phyloP scores from a whole-genome alignment of 2,329 filamentous ascomycete species.

The Pseudogymnoascus sp. region DNA sequence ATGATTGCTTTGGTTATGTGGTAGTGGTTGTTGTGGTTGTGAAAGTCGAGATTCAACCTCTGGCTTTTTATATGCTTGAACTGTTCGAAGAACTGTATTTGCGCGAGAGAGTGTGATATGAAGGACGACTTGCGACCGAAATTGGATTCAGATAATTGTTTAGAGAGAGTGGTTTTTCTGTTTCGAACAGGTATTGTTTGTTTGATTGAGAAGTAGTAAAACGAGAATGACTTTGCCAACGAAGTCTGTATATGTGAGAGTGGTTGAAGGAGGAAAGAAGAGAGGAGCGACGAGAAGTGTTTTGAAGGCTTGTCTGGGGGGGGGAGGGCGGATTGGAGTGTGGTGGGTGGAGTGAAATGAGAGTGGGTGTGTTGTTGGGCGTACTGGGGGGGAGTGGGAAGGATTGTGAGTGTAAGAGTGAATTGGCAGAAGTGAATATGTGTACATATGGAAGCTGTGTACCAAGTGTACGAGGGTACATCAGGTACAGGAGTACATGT shows the following conservation, averaged over 20 bases:
- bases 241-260: slow-evolving; percentile 5
- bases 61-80: background rate
- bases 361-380: background rate
- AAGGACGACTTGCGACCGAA: background rate
- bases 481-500: background rate
- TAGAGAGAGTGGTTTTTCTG: background rate
- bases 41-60: background rate
- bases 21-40: background rate
- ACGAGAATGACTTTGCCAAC: slow-evolving; percentile 7
- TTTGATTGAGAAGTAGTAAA: background rate
- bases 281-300: background rate
- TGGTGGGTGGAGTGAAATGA: background rate
- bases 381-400: background rate
- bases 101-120: background rate
- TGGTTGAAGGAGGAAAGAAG: background rate
- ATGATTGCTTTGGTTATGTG: background rate
- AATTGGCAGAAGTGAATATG: background rate
- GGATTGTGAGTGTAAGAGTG: background rate
- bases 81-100: background rate
- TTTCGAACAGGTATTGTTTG: background rate
- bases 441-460: background rate
- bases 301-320: background rate
- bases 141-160: background rate
- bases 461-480: background rate
- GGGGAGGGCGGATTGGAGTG: background rate